Evolutionary conservation across 2,329 filamentous ascomycete genomes (phyloP).

Genomic region (Cladophialophora psammophila): DNA sequence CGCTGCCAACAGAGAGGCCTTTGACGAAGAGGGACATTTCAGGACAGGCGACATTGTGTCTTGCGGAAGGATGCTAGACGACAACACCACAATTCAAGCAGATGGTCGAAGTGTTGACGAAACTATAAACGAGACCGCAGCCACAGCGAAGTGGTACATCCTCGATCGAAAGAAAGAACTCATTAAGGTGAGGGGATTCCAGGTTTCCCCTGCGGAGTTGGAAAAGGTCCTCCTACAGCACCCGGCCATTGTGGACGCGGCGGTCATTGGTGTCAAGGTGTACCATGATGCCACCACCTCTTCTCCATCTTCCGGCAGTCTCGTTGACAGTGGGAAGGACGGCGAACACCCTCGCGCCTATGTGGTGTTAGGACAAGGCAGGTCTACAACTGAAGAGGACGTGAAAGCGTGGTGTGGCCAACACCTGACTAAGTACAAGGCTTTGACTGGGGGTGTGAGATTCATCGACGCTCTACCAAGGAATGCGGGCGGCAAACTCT

Average conservation of each 20-base stretch:
- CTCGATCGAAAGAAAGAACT: constrained; percentile 72
- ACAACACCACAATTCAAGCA: not conserved
- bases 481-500: constrained; percentile 59
- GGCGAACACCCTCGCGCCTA: constrained; percentile 30
- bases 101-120: not conserved
- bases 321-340: constrained; percentile 42
- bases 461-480: constrained; percentile 59
- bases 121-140: not conserved
- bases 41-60: constrained; percentile 64
- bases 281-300: constrained; percentile 69
- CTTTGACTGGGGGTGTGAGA: constrained; percentile 54
- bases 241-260: constrained; percentile 54
- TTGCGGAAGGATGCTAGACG: constrained; percentile 50
- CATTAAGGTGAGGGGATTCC: constrained; percentile 47
- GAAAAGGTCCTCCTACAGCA: constrained; percentile 55
- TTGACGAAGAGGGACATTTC: constrained; percentile 61
- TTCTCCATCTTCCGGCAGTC: constrained; percentile 74
- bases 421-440: constrained; percentile 57
- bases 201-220: constrained; percentile 57
- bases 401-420: constrained; percentile 45
- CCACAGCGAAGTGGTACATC: constrained; percentile 63
- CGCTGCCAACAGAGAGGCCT: constrained; percentile 42
- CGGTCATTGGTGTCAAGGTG: constrained; percentile 65
- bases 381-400: constrained; percentile 52
- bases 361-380: constrained; percentile 47